Evolutionary conservation across 2,329 filamentous ascomycete genomes (phyloP).

Genomic region (Trichoderma sp.): DNA sequence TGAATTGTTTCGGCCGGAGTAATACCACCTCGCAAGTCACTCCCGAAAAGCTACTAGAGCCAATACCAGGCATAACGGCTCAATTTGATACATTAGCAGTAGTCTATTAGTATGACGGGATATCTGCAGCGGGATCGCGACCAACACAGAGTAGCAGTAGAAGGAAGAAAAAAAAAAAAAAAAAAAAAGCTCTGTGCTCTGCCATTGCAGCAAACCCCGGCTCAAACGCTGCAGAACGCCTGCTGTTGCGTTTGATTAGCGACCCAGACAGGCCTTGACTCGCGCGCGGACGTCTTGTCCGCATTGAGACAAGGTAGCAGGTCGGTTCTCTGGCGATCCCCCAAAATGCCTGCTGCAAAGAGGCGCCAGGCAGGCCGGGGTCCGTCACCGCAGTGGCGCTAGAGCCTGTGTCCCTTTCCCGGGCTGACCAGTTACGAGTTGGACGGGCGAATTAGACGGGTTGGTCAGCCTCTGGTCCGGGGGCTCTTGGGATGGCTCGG

Average conservation of each 20-base stretch:
- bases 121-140: not conserved
- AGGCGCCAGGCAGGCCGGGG: not conserved
- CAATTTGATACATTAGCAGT: not conserved
- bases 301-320: slow-evolving; percentile 10
- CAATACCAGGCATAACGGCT: not conserved
- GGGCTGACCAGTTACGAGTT: slow-evolving; percentile 1
- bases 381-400: slow-evolving; percentile 21
- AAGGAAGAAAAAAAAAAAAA: not conserved
- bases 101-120: not conserved
- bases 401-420: slow-evolving; percentile 4
- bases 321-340: slow-evolving; percentile 21
- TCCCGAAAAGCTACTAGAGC: not conserved
- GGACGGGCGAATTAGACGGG: not conserved
- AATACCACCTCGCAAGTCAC: slow-evolving; percentile 1
- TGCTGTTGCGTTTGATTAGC: slow-evolving; percentile 22
- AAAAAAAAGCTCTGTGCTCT: not conserved
- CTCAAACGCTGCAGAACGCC: not conserved
- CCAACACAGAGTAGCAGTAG: not conserved
- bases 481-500: slow-evolving; percentile 11
- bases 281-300: slow-evolving; percentile 23
- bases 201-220: no score
- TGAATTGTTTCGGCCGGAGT: not conserved
- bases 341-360: not conserved
- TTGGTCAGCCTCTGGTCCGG: slow-evolving; percentile 9
- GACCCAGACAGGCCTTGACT: slow-evolving; percentile 23